phyloP scores from a whole-genome alignment of 75 land plant species.

The Cryptomeria japonica region DNA sequence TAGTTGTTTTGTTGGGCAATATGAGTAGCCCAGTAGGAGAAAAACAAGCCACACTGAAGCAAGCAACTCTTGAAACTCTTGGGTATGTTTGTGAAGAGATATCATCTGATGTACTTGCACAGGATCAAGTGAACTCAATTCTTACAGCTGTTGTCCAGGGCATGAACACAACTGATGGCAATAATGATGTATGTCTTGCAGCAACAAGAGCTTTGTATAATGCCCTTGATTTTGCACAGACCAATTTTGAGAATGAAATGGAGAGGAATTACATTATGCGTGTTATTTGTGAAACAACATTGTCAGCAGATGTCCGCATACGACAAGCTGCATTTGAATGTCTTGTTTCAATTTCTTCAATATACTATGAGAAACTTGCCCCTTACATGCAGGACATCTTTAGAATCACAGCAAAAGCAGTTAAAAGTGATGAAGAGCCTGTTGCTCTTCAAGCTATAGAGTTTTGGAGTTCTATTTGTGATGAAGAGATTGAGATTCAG shows the following conservation, averaged over 20 bases:
- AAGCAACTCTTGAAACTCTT: constrained; percentile 74
- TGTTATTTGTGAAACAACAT: constrained; percentile 71
- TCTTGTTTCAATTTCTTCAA: constrained; percentile 66
- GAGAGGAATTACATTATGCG: constrained; percentile 78
- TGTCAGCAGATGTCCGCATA: constrained; percentile 47
- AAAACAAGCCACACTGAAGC: constrained; percentile 36
- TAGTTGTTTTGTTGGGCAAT: constrained; percentile 44
- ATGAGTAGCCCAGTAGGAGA: constrained; percentile 45
- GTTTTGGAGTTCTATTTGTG: constrained; percentile 81
- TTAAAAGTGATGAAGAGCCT: constrained; percentile 58
- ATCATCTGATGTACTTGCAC: constrained; percentile 59
- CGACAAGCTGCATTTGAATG: constrained; percentile 76
- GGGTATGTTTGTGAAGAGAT: constrained; percentile 88
- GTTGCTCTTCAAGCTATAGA: constrained; percentile 81
- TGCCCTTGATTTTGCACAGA: constrained; percentile 82
- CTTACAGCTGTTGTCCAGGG: constrained; percentile 86
- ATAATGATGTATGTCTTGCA: constrained; percentile 57
- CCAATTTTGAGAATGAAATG: constrained; percentile 78
- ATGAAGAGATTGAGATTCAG: constrained; percentile 73
- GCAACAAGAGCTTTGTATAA: constrained; percentile 73
- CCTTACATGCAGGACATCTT: constrained; percentile 70
- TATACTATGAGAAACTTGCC: constrained; percentile 56
- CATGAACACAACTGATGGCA: constrained; percentile 43
- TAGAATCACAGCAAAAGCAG: constrained; percentile 57
- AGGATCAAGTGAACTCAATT: constrained; percentile 74